phyloP scores from a whole-genome alignment of 768 basidiomycete genomes.

The Suillus alpinus region DNA sequence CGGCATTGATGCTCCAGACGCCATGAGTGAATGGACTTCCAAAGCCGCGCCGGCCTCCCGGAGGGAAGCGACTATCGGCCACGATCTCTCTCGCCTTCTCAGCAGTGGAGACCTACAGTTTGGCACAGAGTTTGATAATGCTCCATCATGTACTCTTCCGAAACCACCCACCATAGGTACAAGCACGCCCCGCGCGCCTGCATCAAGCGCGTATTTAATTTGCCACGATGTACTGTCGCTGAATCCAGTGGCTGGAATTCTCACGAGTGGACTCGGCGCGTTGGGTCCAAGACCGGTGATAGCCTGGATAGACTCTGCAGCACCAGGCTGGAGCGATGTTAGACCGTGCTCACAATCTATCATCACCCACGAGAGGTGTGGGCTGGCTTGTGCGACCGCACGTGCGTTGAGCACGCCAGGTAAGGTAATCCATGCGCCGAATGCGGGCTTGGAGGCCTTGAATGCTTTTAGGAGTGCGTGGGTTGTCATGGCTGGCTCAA shows the following conservation, averaged over 20 bases:
- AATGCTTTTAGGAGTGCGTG: constrained; percentile 55
- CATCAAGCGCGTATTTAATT: constrained; percentile 69
- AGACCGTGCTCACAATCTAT: constrained; percentile 72
- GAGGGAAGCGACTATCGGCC: constrained; percentile 59
- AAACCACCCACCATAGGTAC: constrained; percentile 57
- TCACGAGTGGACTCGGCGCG: constrained; percentile 54
- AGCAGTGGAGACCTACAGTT: constrained; percentile 49
- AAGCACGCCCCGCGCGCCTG: constrained; percentile 61
- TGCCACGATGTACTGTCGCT: constrained; percentile 61
- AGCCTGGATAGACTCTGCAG: constrained; percentile 53
- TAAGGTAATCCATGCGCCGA: constrained; percentile 65
- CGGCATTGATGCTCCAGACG: constrained; percentile 49
- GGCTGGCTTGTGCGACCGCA: constrained; percentile 53
- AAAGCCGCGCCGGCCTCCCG: constrained; percentile 58
- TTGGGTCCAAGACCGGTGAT: constrained; percentile 43
- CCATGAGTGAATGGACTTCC: constrained; percentile 63
- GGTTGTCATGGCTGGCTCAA: constrained; percentile 38
- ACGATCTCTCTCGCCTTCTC: constrained; percentile 57
- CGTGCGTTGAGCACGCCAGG: constrained; percentile 60
- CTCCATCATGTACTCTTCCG: neutral
- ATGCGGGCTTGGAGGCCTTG: constrained; percentile 55
- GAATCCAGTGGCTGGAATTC: constrained; percentile 63
- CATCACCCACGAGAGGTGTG: constrained; percentile 58
- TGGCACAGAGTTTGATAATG: neutral
- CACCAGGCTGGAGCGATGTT: constrained; percentile 51